Evolutionary conservation across 2,329 filamentous ascomycete species (phyloP).

Genomic region (Fusarium hainanense): DNA sequence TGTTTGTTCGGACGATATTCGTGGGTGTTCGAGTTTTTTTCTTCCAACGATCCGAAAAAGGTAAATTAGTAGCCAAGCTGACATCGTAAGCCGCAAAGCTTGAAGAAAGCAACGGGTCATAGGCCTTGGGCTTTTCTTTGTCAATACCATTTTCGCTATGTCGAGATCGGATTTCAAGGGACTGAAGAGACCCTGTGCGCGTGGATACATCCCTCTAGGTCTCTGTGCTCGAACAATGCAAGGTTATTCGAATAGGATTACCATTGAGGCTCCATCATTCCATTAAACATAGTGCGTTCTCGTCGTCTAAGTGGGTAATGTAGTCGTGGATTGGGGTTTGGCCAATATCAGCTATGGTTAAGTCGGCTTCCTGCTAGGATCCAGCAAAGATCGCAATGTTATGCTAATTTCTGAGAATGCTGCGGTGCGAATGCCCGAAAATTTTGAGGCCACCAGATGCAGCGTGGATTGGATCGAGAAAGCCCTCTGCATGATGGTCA

Average conservation of each 20-base stretch:
- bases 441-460: conserved; percentile 3
- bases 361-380: not conserved
- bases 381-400: not conserved
- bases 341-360: not conserved
- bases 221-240: not conserved
- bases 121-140: not conserved
- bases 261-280: not conserved
- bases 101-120: not conserved
- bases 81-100: conserved; percentile 3
- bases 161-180: not conserved
- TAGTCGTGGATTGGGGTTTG: not conserved
- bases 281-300: not conserved
- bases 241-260: not conserved
- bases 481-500: conserved; percentile 12
- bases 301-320: not conserved
- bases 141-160: not conserved
- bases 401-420: not conserved
- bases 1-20: not conserved
- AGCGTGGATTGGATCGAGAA: conserved; percentile 4
- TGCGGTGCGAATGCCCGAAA: not conserved
- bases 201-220: not conserved
- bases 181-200: not conserved
- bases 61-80: not conserved
- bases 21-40: conserved; percentile 3
- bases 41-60: not conserved